A percentile compares a stretch with the other conserved stretches of the same genome.
These are phyloP conservation scores for Calonectria henricotiae DNA, from an alignment of 2,329 filamentous ascomycete species.

Conservation along the genomic window DNA sequence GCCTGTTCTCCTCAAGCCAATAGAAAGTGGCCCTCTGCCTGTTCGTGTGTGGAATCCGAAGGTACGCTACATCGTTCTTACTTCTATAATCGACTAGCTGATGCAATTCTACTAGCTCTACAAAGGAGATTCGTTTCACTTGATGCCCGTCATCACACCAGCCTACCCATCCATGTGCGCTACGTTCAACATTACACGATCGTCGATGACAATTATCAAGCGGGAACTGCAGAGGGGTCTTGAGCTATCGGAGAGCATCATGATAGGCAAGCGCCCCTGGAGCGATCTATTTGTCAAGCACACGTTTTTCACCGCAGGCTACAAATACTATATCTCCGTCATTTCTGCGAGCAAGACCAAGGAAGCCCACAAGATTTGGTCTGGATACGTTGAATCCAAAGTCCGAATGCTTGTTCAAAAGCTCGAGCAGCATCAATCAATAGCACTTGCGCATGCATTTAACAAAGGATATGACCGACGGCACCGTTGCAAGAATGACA, in stretches of 20 bases:
- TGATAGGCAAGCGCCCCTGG: conserved; percentile 84
- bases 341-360: conserved; percentile 87
- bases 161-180: conserved; percentile 98
- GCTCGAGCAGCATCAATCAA: conserved; percentile 85
- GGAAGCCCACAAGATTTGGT: conserved; percentile 89
- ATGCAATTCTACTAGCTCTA: conserved; percentile 72
- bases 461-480: conserved; percentile 92
- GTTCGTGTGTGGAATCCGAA: conserved; percentile 96
- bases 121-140: conserved; percentile 84
- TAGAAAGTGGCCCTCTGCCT: conserved; percentile 85
- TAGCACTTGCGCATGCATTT: conserved; percentile 90
- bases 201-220: conserved; percentile 88
- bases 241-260: conserved; percentile 85
- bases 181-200: conserved; percentile 92
- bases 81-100: not conserved
- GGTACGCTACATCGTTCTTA: conserved; percentile 62
- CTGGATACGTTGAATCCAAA: conserved; percentile 94
- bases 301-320: conserved; percentile 92
- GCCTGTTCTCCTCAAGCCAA: conserved; percentile 90
- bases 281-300: conserved; percentile 91
- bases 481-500: conserved; percentile 77
- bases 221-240: conserved; percentile 85
- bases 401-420: conserved; percentile 88
- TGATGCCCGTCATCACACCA: conserved; percentile 99
- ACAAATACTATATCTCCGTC: conserved; percentile 96